Evolutionary conservation across 805 yeast species (phyloP).

Genomic region (Candida qinlingensis): DNA sequence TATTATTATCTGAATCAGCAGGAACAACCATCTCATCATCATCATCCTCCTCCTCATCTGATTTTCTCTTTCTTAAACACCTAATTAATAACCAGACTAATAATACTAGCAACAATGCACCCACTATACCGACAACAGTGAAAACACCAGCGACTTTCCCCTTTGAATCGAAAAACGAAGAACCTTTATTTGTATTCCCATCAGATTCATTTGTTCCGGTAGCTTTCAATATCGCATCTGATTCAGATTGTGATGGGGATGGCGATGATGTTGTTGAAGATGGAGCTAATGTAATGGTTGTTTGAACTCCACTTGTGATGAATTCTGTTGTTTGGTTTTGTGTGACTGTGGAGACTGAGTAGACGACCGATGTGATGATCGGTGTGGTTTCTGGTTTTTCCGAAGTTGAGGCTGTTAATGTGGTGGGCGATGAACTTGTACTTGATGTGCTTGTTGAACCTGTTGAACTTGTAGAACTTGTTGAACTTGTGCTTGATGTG

Average conservation of each 20-base stretch:
- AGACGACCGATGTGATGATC: conserved; percentile 4
- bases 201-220: neutral
- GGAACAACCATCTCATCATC: conserved; percentile 11
- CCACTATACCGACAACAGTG: conserved; percentile 69
- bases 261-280: conserved; percentile 7
- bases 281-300: conserved; percentile 5
- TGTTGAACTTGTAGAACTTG: conserved; percentile 13
- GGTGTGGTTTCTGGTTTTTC: conserved; percentile 5
- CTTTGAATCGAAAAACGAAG: conserved; percentile 55
- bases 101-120: conserved; percentile 36
- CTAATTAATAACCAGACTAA: conserved; percentile 36
- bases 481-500: conserved; percentile 4
- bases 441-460: conserved; percentile 8
- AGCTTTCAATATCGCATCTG: neutral
- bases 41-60: conserved; percentile 7
- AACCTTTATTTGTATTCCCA: neutral
- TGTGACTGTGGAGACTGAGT: conserved; percentile 5
- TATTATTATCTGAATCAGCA: neutral
- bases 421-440: conserved; percentile 5
- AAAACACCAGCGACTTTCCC: conserved; percentile 87
- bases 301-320: conserved; percentile 4
- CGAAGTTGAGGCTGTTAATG: conserved; percentile 6
- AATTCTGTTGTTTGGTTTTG: conserved; percentile 4
- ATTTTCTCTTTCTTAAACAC: neutral
- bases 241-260: neutral